Conservation (phyloP, 306 rosid species). For the Sphenostylis stenocarpa region DNA sequence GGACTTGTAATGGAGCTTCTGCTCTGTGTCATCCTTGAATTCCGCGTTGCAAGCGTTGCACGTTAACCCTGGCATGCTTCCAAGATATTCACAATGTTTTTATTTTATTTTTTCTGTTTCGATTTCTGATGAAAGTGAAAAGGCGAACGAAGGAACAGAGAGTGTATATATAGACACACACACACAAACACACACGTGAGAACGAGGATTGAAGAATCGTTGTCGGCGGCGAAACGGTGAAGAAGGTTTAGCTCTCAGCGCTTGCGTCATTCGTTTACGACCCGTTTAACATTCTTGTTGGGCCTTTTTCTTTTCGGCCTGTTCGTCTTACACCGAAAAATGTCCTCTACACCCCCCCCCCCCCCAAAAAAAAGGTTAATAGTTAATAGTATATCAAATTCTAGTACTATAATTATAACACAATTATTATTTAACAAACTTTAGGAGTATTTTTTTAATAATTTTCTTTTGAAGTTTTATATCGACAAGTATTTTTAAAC, state of each 20-base stretch:
- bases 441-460: no score
- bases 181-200: background rate
- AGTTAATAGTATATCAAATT: no score
- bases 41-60: constrained; percentile 97
- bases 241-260: constrained; percentile 4
- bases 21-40: constrained; percentile 60
- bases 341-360: no score
- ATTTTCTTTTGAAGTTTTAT: no score
- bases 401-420: no score
- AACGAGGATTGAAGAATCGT: background rate
- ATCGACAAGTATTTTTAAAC: no score
- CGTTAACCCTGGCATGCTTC: constrained; percentile 64
- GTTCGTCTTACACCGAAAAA: no score
- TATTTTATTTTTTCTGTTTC: background rate
- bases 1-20: constrained; percentile 87
- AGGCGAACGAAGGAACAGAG: background rate
- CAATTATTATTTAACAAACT: no score
- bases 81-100: background rate
- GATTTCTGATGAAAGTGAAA: background rate
- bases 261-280: background rate
- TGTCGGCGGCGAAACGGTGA: constrained; percentile 33
- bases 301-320: no score
- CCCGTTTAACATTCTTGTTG: background rate
- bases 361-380: no score
- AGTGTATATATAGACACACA: background rate